These are phyloP conservation scores for Penicillium sp. DNA, from an alignment of 2,329 filamentous ascomycete species.

Conservation along the genomic window DNA sequence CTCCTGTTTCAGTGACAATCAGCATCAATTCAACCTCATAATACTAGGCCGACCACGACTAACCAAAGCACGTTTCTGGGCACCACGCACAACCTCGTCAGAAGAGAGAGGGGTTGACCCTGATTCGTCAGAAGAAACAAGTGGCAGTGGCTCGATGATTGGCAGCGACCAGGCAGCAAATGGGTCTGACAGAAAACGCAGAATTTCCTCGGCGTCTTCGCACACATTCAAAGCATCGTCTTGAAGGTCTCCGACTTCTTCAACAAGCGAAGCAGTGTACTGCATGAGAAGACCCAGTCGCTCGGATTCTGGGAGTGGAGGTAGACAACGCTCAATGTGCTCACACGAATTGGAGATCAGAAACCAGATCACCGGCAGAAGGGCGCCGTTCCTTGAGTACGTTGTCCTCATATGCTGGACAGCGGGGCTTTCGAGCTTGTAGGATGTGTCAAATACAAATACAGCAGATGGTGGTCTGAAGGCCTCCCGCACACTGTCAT, in stretches of 20 bases:
- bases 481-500: conserved; percentile 26
- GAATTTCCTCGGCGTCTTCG: conserved; percentile 37
- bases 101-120: conserved; percentile 17
- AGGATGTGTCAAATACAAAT: conserved; percentile 41
- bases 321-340: conserved; percentile 41
- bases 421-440: conserved; percentile 35
- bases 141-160: conserved; percentile 32
- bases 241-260: conserved; percentile 38
- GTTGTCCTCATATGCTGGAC: conserved; percentile 36
- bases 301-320: conserved; percentile 30
- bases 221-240: conserved; percentile 37
- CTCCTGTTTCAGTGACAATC: conserved; percentile 23
- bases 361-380: conserved; percentile 41
- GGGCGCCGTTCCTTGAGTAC: conserved; percentile 28
- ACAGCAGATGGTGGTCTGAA: conserved; percentile 36
- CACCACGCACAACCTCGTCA: conserved; percentile 11
- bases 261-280: conserved; percentile 28
- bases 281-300: conserved; percentile 31
- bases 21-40: background rate
- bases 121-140: conserved; percentile 26
- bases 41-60: conserved; percentile 8
- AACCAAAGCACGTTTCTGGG: conserved; percentile 30
- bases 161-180: conserved; percentile 36
- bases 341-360: conserved; percentile 43
- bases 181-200: conserved; percentile 32